phyloP scores from a whole-genome alignment of 139 green algal genomes.

The Closterium sp. region DNA sequence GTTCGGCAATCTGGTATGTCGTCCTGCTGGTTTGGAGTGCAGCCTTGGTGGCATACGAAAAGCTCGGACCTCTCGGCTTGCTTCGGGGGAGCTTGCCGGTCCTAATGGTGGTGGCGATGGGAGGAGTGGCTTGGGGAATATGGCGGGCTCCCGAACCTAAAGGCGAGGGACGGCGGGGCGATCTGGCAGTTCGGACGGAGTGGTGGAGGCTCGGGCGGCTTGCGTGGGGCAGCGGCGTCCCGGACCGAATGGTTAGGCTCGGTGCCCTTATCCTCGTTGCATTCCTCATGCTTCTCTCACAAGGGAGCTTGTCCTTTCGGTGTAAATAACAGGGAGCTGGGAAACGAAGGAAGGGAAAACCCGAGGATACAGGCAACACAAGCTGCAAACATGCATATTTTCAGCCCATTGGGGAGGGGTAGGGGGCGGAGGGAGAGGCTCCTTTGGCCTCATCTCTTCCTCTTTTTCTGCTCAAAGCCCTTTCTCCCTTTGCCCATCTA shows the following conservation, averaged over 20 bases:
- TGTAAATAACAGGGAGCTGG: neutral
- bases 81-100: neutral
- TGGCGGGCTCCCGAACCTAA: conserved; percentile 10
- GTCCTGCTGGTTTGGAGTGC: conserved; percentile 29
- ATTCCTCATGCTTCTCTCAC: neutral
- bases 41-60: conserved; percentile 27
- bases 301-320: neutral
- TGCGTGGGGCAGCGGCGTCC: conserved; percentile 45
- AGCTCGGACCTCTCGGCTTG: neutral
- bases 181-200: conserved; percentile 11
- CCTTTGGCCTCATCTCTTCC: too few species aligned
- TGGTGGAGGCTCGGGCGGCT: conserved; percentile 33
- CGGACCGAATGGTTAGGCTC: conserved; percentile 37
- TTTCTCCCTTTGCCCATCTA: too few species aligned
- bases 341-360: too few species aligned
- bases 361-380: too few species aligned
- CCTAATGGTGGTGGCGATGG: conserved; percentile 17
- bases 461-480: too few species aligned
- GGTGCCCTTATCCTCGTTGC: neutral
- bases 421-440: too few species aligned
- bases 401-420: too few species aligned
- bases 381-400: too few species aligned
- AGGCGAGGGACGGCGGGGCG: conserved; percentile 15
- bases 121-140: conserved; percentile 26
- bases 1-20: conserved; percentile 20